A percentile compares a stretch with the other conserved stretches of the same genome.
phyloP scores from a whole-genome alignment of 2,329 filamentous ascomycete genomes.

The Epichloe coenophiala region DNA sequence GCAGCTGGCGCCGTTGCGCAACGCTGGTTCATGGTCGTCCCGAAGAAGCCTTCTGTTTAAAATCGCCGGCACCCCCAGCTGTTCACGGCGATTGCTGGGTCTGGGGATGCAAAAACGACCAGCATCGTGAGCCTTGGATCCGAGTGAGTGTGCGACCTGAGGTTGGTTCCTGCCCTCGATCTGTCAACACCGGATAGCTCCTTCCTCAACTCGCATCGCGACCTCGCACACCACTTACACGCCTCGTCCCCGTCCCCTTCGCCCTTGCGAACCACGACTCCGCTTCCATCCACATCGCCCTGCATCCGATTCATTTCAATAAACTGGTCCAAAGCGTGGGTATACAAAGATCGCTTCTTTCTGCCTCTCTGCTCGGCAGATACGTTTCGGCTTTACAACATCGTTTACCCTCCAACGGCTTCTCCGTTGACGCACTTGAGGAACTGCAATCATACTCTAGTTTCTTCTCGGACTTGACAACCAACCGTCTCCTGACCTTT shows the following conservation, averaged over 20 bases:
- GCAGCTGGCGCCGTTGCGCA: too few species aligned
- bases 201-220: slow-evolving; percentile 2
- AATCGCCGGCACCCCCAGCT: neutral
- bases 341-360: neutral
- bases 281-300: neutral
- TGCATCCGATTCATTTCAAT: neutral
- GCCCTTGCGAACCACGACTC: neutral
- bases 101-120: neutral
- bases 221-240: slow-evolving; percentile 3
- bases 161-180: neutral
- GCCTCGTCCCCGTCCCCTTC: neutral
- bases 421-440: neutral
- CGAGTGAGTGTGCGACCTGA: neutral
- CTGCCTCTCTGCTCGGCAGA: neutral
- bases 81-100: neutral
- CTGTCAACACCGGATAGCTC: slow-evolving; percentile 1
- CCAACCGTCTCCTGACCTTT: neutral
- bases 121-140: neutral
- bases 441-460: neutral
- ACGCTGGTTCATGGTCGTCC: neutral
- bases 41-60: slow-evolving; percentile 1
- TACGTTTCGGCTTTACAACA: neutral
- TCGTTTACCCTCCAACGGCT: neutral
- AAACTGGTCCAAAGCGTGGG: neutral
- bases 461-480: neutral